A percentile compares a stretch with the other conserved stretches of the same genome.
These are phyloP conservation scores for Melanopsichium pennsylvanicum DNA, from an alignment of 1,284 basidiomycete species.

Conservation along the genomic window DNA sequence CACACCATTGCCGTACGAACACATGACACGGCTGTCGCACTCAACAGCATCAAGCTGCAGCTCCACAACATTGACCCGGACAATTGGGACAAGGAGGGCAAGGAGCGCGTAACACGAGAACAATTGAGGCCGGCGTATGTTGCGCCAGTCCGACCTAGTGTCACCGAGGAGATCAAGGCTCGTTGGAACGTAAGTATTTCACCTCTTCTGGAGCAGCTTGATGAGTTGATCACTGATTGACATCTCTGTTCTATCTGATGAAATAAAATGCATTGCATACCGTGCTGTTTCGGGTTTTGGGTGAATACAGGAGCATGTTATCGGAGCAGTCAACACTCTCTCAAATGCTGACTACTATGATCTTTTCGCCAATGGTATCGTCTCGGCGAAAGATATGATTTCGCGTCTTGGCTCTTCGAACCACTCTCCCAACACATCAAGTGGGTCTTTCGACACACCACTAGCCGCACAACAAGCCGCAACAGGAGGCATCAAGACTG, in stretches of 20 bases:
- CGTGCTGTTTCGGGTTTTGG: too few relatives aligned
- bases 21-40: conserved; percentile 34
- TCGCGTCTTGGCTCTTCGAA: conserved; percentile 9
- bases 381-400: conserved; percentile 27
- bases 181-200: conserved; percentile 43
- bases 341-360: conserved; percentile 47
- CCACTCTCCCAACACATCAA: neutral
- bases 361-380: conserved; percentile 36
- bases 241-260: neutral
- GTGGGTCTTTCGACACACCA: conserved; percentile 15
- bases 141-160: conserved; percentile 30
- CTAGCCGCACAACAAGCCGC: conserved; percentile 25
- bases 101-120: conserved; percentile 19
- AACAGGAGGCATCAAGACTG: conserved; percentile 34
- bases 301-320: conserved; percentile 27
- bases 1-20: conserved; percentile 47
- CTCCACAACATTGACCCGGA: conserved; percentile 51
- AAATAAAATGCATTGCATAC: too few relatives aligned
- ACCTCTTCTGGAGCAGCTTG: too few relatives aligned
- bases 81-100: conserved; percentile 46
- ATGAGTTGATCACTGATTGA: neutral
- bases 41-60: conserved; percentile 39
- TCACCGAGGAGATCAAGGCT: conserved; percentile 47
- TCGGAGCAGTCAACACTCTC: conserved; percentile 24
- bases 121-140: conserved; percentile 41